phyloP scores from a whole-genome alignment of 306 rosid species.

The Casuarina equisetifolia region DNA sequence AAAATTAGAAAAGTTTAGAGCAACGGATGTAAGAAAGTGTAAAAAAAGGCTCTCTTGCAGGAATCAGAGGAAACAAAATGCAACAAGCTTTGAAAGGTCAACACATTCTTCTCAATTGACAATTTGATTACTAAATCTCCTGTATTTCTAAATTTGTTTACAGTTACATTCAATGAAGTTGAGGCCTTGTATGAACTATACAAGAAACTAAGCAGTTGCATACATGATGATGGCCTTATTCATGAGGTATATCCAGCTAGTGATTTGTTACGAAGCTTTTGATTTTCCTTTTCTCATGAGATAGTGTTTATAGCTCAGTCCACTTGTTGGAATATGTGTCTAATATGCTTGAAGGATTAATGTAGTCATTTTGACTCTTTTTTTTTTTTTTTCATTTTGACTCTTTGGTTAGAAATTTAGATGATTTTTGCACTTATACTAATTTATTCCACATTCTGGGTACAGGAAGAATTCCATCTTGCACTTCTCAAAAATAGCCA shows the following conservation, averaged over 20 bases:
- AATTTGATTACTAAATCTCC: background rate
- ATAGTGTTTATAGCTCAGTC: constrained; percentile 2
- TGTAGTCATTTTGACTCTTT: background rate
- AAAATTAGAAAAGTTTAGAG: too few species aligned
- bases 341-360: background rate
- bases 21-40: too few species aligned
- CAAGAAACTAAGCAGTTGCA: constrained; percentile 61
- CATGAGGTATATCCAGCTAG: constrained; percentile 56
- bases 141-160: constrained; percentile 17
- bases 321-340: background rate
- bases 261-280: background rate
- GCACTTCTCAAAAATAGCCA: constrained; percentile 53
- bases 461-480: constrained; percentile 70
- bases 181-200: constrained; percentile 64
- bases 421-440: constrained; percentile 4
- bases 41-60: too few species aligned
- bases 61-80: too few species aligned
- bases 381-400: background rate
- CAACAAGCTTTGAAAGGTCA: too few species aligned
- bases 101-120: background rate
- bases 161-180: constrained; percentile 80
- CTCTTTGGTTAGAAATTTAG: background rate
- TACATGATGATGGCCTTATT: constrained; percentile 56
- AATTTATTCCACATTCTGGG: constrained; percentile 18
- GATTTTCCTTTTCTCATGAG: constrained; percentile 7